Evolutionary conservation across 345 rosid genomes (phyloP).

Genomic region (Linum tenue): DNA sequence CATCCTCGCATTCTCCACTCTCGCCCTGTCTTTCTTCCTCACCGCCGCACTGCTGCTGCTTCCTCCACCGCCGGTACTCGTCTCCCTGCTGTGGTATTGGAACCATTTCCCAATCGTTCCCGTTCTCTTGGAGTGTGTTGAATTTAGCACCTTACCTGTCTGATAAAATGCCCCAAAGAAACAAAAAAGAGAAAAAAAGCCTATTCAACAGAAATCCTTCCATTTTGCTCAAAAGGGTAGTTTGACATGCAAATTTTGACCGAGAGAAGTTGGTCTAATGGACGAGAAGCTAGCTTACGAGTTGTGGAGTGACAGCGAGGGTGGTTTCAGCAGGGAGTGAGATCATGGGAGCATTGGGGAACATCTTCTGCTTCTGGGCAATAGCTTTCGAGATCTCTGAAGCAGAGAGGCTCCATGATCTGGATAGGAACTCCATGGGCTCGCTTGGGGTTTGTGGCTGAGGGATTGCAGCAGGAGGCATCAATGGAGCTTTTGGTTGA

Average conservation of each 20-base stretch:
- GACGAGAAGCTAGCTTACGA: too few species aligned
- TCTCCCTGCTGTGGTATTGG: conserved; percentile 42
- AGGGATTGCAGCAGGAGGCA: conserved; percentile 38
- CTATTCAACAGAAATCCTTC: background rate
- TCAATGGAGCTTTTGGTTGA: conserved; percentile 12
- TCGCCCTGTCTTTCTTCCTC: conserved; percentile 72
- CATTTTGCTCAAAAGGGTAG: background rate
- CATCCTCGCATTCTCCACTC: conserved; percentile 62
- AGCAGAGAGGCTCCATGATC: conserved; percentile 92
- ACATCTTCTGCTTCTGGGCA: conserved; percentile 57
- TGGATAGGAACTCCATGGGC: conserved; percentile 85
- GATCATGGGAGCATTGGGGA: conserved; percentile 13
- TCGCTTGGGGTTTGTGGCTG: conserved; percentile 82
- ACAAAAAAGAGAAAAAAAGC: too few species aligned
- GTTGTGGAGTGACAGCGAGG: background rate
- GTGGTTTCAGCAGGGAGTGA: background rate
- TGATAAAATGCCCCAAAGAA: conserved; percentile 14
- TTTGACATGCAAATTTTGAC: too few species aligned
- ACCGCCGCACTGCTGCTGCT: conserved; percentile 18
- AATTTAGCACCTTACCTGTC: conserved; percentile 46
- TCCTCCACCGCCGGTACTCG: background rate
- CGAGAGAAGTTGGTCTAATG: too few species aligned
- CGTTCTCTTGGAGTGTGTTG: conserved; percentile 38
- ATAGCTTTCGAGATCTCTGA: conserved; percentile 89
- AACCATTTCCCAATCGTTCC: conserved; percentile 83